Conservation (phyloP, 495 filamentous ascomycete species). For the Neurospora cerealis region DNA sequence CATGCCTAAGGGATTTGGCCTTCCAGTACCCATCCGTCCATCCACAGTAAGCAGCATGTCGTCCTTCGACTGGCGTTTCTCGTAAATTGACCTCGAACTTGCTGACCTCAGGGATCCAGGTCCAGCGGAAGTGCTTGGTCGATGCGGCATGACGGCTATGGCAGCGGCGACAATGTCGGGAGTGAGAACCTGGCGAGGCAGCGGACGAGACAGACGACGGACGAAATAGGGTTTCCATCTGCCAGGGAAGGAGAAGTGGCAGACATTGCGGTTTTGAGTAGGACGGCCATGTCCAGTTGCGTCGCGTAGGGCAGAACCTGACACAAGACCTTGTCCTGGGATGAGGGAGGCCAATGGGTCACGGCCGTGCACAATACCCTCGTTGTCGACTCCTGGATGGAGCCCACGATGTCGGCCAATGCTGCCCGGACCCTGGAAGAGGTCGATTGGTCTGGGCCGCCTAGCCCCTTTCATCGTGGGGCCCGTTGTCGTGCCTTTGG, state of each 20-base stretch:
- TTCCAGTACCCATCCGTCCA: slow-evolving; percentile 9
- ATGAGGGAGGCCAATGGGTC: slow-evolving; percentile 24
- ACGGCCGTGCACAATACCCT: slow-evolving; percentile 25
- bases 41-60: slow-evolving; percentile 31
- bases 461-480: slow-evolving; percentile 24
- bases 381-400: slow-evolving; percentile 14
- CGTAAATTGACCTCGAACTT: slow-evolving; percentile 16
- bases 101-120: slow-evolving; percentile 10
- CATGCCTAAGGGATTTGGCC: slow-evolving; percentile 9
- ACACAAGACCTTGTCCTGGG: slow-evolving; percentile 33
- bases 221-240: slow-evolving; percentile 27
- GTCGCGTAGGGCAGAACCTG: slow-evolving; percentile 29
- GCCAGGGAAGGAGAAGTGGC: slow-evolving; percentile 20
- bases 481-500: slow-evolving; percentile 5
- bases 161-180: slow-evolving; percentile 14
- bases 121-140: slow-evolving; percentile 34
- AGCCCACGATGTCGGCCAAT: slow-evolving; percentile 3
- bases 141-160: slow-evolving; percentile 24
- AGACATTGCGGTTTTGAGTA: slow-evolving; percentile 24
- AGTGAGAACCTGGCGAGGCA: slow-evolving; percentile 16
- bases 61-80: slow-evolving; percentile 37
- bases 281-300: slow-evolving; percentile 9
- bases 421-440: not conserved
- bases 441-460: slow-evolving; percentile 14
- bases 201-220: slow-evolving; percentile 27